These are phyloP conservation scores for Diplodia scrobiculata DNA, from an alignment of 2,329 filamentous ascomycete species.

Conservation along the genomic window DNA sequence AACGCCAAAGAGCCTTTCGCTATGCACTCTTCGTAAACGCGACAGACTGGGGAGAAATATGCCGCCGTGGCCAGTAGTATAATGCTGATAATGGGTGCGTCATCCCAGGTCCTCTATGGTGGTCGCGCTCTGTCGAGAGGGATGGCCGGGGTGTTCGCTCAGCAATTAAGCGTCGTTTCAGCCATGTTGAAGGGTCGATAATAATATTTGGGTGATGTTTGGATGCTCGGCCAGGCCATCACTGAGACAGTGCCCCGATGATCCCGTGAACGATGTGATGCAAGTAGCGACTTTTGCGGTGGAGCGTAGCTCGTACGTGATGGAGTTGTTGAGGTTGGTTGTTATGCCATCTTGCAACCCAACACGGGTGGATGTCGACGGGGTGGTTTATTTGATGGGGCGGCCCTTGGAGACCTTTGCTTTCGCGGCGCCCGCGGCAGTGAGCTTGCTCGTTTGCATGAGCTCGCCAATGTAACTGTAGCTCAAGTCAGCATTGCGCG, in stretches of 20 bases:
- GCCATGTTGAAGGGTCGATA: constrained; percentile 9
- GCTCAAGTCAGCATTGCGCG: constrained; percentile 31
- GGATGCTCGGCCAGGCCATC: constrained; percentile 3
- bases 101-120: neutral
- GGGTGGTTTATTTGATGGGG: constrained; percentile 20
- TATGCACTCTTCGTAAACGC: constrained; percentile 31
- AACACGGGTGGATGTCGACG: neutral
- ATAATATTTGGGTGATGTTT: neutral
- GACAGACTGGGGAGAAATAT: constrained; percentile 11
- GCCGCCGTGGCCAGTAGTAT: constrained; percentile 2
- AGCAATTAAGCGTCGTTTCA: constrained; percentile 14
- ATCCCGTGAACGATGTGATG: constrained; percentile 10
- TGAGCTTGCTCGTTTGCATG: constrained; percentile 72
- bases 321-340: neutral
- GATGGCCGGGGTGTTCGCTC: constrained; percentile 1
- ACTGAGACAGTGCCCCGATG: neutral
- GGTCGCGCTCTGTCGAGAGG: neutral
- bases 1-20: constrained; percentile 28
- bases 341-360: neutral
- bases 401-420: constrained; percentile 48
- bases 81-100: neutral
- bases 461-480: constrained; percentile 91
- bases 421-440: constrained; percentile 56
- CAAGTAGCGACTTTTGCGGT: neutral
- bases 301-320: neutral